Base-by-base conservation (phyloP, 495 filamentous ascomycete genomes). In the Lasiosphaeria miniovina region DNA sequence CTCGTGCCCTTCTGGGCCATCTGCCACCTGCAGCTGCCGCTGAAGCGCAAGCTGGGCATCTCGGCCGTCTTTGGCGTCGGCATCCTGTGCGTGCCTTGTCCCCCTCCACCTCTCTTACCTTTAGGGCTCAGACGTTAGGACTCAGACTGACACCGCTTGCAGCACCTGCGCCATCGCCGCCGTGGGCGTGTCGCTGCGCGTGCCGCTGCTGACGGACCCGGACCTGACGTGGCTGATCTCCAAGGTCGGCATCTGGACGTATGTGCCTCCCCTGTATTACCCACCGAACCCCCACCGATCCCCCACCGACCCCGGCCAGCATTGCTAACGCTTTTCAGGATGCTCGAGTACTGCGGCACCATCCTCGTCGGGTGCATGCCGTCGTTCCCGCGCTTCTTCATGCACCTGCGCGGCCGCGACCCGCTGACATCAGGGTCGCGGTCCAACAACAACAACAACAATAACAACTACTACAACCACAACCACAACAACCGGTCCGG, bases 231-330 rank as follows among this genome's bases (percentile, higher is more conserved):
- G 63, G 62, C 57, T 64, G 9, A 64, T 69, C 40, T 52, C 67
- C 10, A 69, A 68, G 54, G 69, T 71, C n/a, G 67, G 69, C 17
- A 61, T 71, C 31, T 69, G 65, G 60, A 69, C 77, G 57, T 63
- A 54, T 36, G 61, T 59, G 14, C 33, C 12, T 31, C 54, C 54
- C 36, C 7, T 11, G 0, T 11, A 12, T 2, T 15, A 9, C 7
- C 24, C 10, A n/a, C 11, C 14, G 10, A 31, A 32, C 15, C 48
- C 36, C n/a, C n/a, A n/a, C n/a, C n/a, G n/a, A n/a, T n/a, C n/a
- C n/a, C 7, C 24, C 10, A n/a, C 11, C 14, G 10, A 31, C 38
- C 15, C 48, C 36, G 11, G 17, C 46, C 51, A 33, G 12, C 35
- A 49, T 31, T 46, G 36, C 10, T 14, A 40, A 35, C 7, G 14